Base-by-base conservation (phyloP, 2,329 filamentous ascomycete genomes). In the Stachybotrys chlorohalonatus region DNA sequence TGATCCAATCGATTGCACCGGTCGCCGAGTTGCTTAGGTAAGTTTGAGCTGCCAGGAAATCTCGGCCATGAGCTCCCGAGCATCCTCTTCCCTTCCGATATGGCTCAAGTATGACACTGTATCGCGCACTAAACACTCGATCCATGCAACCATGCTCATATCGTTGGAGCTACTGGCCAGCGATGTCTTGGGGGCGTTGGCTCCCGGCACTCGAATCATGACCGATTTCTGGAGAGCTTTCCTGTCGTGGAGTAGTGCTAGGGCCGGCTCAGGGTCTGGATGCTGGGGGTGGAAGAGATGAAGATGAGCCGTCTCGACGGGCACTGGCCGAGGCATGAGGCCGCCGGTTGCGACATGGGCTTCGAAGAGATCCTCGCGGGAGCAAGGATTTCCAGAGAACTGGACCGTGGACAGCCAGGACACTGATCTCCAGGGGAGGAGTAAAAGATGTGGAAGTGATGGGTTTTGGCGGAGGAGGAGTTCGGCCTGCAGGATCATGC, bases 321-420 rank as follows among this genome's bases (percentile, higher is more conserved):
- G 62, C 45, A 76, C 64, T 1, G 69, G 65, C 30, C 62, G 61
- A 6, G 66, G 59, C 15, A 77, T 66, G 15, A 68, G 69, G 51
- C 73, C 66, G 24, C 75, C 76, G 5, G 80, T 70, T 47, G 72
- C 70, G 45, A 78, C 70, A 56, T 83, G 83, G 0, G 71, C 66
- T 55, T 84, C 78, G 54, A 82, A 84, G 1, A 80, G 67, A 6
- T 67, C 59, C 17, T 73, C 72, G 0, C 77, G 75, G 0, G 80
- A 76, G 8, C 69, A 69, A 0, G 71, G 67, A 45, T 73, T 69
- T 58, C 73, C 70, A 63, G 73, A 75, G 2, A 75, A 73, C 48
- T 78, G 70, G 9, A 81, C 75, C 0, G 80, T 83, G 0, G 80
- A 78, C 17, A 71, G 63, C 75, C 75, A 80, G 1, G 79, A 79